phyloP scores from a whole-genome alignment of 2,329 filamentous ascomycete species.

The Aspergillus eucalypticola region DNA sequence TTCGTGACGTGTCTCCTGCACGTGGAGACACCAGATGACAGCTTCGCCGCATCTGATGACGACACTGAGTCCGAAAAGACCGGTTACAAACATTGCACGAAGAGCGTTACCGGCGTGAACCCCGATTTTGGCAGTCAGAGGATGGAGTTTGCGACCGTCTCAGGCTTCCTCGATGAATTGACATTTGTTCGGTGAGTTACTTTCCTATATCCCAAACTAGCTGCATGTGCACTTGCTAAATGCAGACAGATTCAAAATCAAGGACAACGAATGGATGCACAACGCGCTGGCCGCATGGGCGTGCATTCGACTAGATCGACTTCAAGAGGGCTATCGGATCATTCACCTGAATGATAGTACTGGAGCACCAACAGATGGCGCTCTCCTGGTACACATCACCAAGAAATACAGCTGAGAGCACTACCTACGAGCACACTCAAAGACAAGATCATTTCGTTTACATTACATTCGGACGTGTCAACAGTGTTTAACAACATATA shows the following conservation, averaged over 20 bases:
- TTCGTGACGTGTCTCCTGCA: slow-evolving; percentile 80
- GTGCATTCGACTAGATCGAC: slow-evolving; percentile 79
- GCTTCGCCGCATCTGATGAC: slow-evolving; percentile 49
- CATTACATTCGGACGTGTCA: too few species aligned
- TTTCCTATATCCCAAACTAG: slow-evolving; percentile 8
- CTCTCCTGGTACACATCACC: slow-evolving; percentile 71
- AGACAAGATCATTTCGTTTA: too few species aligned
- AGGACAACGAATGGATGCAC: slow-evolving; percentile 77
- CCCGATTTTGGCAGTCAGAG: slow-evolving; percentile 64
- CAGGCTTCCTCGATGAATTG: slow-evolving; percentile 65
- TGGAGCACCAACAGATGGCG: slow-evolving; percentile 66
- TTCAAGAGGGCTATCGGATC: slow-evolving; percentile 74
- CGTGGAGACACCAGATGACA: slow-evolving; percentile 65
- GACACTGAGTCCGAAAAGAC: slow-evolving; percentile 43
- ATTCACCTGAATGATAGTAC: slow-evolving; percentile 72
- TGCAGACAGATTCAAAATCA: slow-evolving; percentile 69
- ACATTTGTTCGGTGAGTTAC: slow-evolving; percentile 71
- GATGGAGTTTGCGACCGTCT: slow-evolving; percentile 59
- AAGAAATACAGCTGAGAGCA: slow-evolving; percentile 48
- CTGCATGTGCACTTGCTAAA: slow-evolving; percentile 3
- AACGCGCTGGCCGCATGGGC: slow-evolving; percentile 86
- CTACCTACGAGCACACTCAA: too few species aligned
- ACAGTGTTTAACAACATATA: too few species aligned
- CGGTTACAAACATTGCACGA: slow-evolving; percentile 61
- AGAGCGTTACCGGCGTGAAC: slow-evolving; percentile 58